These are phyloP conservation scores for Fusarium sororula DNA, from an alignment of 2,329 filamentous ascomycete genomes.

Conservation along the genomic window DNA sequence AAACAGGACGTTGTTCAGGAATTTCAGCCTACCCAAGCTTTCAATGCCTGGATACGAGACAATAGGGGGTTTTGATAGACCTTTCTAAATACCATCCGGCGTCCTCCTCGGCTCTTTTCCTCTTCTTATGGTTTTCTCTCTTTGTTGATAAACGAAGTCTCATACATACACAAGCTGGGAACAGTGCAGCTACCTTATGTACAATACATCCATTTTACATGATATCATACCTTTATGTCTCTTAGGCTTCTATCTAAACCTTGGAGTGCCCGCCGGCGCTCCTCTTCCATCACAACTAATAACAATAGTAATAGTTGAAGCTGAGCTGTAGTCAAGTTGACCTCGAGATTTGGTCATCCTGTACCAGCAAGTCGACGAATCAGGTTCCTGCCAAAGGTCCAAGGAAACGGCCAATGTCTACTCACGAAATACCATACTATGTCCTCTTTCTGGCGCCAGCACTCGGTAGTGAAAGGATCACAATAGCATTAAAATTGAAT, in stretches of 20 bases:
- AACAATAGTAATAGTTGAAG: slow-evolving; percentile 28
- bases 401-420: slow-evolving; percentile 42
- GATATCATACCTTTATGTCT: not conserved
- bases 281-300: not conserved
- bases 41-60: not conserved
- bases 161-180: not conserved
- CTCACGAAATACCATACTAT: slow-evolving; percentile 47
- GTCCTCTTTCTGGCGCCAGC: slow-evolving; percentile 66
- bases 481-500: slow-evolving; percentile 64
- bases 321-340: slow-evolving; percentile 30
- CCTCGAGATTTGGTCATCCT: slow-evolving; percentile 39
- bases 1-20: not conserved
- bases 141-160: not conserved
- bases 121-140: not conserved
- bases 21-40: not conserved
- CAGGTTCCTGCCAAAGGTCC: slow-evolving; percentile 43
- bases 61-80: not conserved
- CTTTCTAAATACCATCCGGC: not conserved
- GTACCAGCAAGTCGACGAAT: slow-evolving; percentile 45
- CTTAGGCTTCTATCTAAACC: not conserved
- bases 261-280: not conserved
- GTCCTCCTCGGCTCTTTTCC: not conserved
- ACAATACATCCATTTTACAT: not conserved
- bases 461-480: slow-evolving; percentile 69
- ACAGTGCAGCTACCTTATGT: not conserved